A percentile compares a stretch with the other conserved stretches of the same genome.
Evolutionary conservation across 352 stramenopile genomes (phyloP).

Genomic region (Aphanomyces stellatus): DNA sequence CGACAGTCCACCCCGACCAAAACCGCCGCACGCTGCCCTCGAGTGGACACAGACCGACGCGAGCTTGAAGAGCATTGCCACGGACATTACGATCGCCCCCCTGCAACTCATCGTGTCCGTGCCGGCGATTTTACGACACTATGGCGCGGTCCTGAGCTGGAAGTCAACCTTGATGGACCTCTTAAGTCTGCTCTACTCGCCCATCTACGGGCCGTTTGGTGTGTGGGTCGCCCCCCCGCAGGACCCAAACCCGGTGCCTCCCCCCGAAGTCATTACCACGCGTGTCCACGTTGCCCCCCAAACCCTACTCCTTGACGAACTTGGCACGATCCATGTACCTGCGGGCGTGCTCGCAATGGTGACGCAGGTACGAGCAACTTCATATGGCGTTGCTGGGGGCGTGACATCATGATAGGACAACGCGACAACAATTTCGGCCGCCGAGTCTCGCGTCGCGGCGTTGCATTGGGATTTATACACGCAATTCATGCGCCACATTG

Average conservation of each 20-base stretch:
- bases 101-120: background rate
- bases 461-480: background rate
- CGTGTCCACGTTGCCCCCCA: background rate
- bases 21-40: too few relatives aligned
- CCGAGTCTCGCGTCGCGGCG: background rate
- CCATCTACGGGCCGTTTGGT: constrained; percentile 7
- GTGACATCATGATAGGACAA: background rate
- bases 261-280: background rate
- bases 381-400: too few relatives aligned
- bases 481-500: too few relatives aligned
- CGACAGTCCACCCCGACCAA: too few relatives aligned
- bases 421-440: background rate
- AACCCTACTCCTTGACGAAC: background rate
- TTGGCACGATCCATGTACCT: background rate
- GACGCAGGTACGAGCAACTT: background rate
- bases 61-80: background rate
- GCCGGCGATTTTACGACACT: background rate
- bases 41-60: background rate
- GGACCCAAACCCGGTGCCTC: background rate
- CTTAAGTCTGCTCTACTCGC: background rate
- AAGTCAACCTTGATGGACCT: background rate
- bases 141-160: background rate
- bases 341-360: background rate
- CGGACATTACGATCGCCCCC: background rate
- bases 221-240: background rate